These are phyloP conservation scores for Barnettozyma wickerhamii DNA, from an alignment of 805 yeast species.

Conservation along the genomic window DNA sequence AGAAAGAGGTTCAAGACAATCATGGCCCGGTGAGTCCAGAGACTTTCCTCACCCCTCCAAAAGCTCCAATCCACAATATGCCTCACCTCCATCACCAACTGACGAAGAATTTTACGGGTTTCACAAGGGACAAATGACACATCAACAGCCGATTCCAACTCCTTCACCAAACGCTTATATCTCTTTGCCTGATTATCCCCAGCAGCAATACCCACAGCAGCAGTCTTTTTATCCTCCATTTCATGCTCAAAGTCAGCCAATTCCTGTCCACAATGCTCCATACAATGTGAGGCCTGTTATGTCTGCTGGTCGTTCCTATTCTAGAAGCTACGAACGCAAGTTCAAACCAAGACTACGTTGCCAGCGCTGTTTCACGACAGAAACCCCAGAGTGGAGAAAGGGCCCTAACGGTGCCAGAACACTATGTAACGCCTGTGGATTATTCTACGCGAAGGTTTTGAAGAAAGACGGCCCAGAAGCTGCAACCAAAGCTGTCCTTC, in stretches of 20 bases:
- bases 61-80: too few relatives aligned
- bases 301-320: neutral
- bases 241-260: neutral
- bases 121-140: too few relatives aligned
- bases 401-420: constrained; percentile 76
- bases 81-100: too few relatives aligned
- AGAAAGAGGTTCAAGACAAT: too few relatives aligned
- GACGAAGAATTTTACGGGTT: too few relatives aligned
- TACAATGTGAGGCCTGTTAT: neutral
- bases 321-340: constrained; percentile 4
- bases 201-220: too few relatives aligned
- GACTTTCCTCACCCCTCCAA: too few relatives aligned
- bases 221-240: too few relatives aligned
- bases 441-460: constrained; percentile 63
- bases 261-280: neutral
- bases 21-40: too few relatives aligned
- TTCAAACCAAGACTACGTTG: constrained; percentile 22
- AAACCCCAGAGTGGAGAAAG: constrained; percentile 79
- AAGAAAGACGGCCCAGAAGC: constrained; percentile 36
- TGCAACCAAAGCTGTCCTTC: constrained; percentile 22
- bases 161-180: too few relatives aligned
- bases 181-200: too few relatives aligned
- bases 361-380: constrained; percentile 43
- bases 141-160: too few relatives aligned
- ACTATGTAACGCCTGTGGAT: constrained; percentile 62